A percentile compares a stretch with the other conserved stretches of the same genome.
phyloP scores from a whole-genome alignment of 139 green algal species.

The Chlorella sp. region DNA sequence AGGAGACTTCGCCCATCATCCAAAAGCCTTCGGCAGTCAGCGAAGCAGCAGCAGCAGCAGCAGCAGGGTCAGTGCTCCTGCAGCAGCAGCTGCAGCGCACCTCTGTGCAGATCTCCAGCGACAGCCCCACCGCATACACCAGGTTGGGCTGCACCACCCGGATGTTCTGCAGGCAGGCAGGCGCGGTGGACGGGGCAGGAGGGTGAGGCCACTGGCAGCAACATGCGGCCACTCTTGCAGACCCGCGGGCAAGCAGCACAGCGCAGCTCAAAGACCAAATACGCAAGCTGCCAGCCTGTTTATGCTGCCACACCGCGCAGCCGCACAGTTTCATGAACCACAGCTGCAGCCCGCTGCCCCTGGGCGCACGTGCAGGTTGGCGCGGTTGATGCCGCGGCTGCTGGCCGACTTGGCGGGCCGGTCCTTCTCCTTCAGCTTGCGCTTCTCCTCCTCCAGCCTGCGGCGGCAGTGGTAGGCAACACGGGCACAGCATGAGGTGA shows the following conservation, averaged over 20 bases:
- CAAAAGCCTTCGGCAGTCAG: too few species aligned
- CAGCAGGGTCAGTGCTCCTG: too few species aligned
- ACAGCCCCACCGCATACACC: constrained; percentile 91
- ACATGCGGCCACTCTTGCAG: background rate
- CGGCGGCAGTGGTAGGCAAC: background rate
- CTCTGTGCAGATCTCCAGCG: constrained; percentile 74
- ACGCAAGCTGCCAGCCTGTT: background rate
- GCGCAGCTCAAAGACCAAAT: too few species aligned
- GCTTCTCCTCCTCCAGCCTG: constrained; percentile 61
- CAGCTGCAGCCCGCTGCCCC: background rate
- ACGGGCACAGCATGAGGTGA: background rate
- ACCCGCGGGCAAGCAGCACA: background rate
- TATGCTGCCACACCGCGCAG: background rate
- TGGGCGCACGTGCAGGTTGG: constrained; percentile 24
- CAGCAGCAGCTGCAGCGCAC: too few species aligned
- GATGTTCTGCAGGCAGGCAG: constrained; percentile 71
- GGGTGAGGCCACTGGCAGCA: background rate
- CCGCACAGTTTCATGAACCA: too few species aligned
- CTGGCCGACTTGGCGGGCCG: constrained; percentile 23
- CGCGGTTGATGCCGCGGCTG: constrained; percentile 12
- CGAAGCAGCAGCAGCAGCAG: too few species aligned
- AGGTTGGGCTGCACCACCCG: constrained; percentile 94
- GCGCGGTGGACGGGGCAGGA: too few species aligned
- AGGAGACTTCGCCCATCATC: too few species aligned
- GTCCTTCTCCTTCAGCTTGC: constrained; percentile 43